Conservation (phyloP, 805 yeast genomes). For the Candida vaughaniae region DNA sequence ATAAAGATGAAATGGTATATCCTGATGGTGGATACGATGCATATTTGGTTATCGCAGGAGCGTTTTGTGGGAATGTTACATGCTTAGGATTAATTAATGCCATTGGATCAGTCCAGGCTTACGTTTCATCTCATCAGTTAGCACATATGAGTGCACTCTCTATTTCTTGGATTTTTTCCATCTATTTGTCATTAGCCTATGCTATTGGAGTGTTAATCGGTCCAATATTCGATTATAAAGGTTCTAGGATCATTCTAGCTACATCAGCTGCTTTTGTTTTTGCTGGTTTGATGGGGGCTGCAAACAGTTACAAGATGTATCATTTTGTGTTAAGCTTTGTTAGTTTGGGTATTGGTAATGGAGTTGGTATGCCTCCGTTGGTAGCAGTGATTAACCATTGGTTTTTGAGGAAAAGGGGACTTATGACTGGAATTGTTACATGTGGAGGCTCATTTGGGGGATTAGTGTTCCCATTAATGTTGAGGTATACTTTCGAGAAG, state of each 20-base stretch:
- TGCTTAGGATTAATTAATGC: constrained; percentile 58
- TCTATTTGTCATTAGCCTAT: constrained; percentile 50
- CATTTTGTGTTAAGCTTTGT: constrained; percentile 64
- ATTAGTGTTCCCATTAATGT: constrained; percentile 53
- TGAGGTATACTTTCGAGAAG: constrained; percentile 40
- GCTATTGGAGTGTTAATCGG: constrained; percentile 53
- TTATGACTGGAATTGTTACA: constrained; percentile 56
- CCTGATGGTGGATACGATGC: constrained; percentile 66
- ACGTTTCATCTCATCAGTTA: constrained; percentile 56
- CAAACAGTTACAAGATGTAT: constrained; percentile 51
- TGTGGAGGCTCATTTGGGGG: constrained; percentile 71
- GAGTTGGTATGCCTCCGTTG: constrained; percentile 57
- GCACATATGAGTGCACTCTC: constrained; percentile 42
- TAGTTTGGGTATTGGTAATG: constrained; percentile 56
- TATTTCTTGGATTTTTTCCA: constrained; percentile 65
- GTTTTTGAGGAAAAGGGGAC: constrained; percentile 58
- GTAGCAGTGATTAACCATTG: constrained; percentile 64
- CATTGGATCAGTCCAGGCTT: constrained; percentile 62
- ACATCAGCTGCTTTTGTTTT: constrained; percentile 43
- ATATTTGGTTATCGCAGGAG: constrained; percentile 55
- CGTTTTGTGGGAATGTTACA: constrained; percentile 54
- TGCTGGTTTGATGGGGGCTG: constrained; percentile 55
- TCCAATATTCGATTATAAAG: constrained; percentile 61
- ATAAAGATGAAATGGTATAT: constrained; percentile 17
- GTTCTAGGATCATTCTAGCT: constrained; percentile 45